These are phyloP conservation scores for Aphanoascus verrucosus DNA, from an alignment of 2,329 filamentous ascomycete species.

Conservation along the genomic window DNA sequence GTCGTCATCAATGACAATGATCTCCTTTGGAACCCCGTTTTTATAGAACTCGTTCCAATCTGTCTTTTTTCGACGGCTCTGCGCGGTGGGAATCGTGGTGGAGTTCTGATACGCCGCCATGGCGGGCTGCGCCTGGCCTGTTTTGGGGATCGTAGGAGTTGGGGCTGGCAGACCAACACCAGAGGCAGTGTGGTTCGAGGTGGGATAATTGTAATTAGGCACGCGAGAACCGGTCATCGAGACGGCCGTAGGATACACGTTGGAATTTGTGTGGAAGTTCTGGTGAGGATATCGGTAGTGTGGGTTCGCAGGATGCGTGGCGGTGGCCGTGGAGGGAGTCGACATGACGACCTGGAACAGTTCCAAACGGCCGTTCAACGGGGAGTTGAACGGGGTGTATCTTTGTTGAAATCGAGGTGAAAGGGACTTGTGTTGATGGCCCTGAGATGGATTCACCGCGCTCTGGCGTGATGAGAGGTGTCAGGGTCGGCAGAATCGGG, in stretches of 20 bases:
- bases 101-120: slow-evolving; percentile 12
- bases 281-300: slow-evolving; percentile 53
- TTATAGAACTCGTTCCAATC: slow-evolving; percentile 75
- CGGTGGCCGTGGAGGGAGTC: slow-evolving; percentile 67
- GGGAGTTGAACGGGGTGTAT: not conserved
- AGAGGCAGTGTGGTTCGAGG: slow-evolving; percentile 22
- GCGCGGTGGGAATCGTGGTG: slow-evolving; percentile 15
- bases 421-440: not conserved
- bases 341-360: slow-evolving; percentile 47
- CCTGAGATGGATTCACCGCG: not conserved
- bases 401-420: not conserved
- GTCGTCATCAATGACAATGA: slow-evolving; percentile 64
- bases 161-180: slow-evolving; percentile 10
- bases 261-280: slow-evolving; percentile 45
- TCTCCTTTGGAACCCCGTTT: slow-evolving; percentile 71
- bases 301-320: slow-evolving; percentile 58
- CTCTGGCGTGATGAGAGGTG: not conserved
- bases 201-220: slow-evolving; percentile 35
- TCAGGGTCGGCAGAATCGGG: not conserved
- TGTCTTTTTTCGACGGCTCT: slow-evolving; percentile 32
- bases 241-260: slow-evolving; percentile 42
- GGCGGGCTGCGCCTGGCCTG: slow-evolving; percentile 2
- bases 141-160: not conserved
- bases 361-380: not conserved
- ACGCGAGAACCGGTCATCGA: slow-evolving; percentile 33